Percentiles rank a stretch among this genome's conserved stretches.
Conservation (phyloP, 345 rosid genomes). For the Eucalyptus fibrosa region DNA sequence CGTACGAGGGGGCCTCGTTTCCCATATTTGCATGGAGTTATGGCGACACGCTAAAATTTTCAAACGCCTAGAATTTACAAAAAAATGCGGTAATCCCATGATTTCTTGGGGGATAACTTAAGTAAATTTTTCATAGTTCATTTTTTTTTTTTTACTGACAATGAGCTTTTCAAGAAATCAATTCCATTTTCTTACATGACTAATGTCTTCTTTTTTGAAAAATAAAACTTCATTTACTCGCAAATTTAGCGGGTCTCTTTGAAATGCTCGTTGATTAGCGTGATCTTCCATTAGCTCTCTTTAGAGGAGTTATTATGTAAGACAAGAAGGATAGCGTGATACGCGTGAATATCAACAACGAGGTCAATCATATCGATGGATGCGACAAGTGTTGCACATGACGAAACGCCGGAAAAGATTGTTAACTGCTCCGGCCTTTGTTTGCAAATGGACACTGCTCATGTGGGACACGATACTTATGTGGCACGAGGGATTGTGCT, state of each 20-base stretch:
- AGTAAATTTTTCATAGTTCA: not conserved
- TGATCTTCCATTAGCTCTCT: too few relatives aligned
- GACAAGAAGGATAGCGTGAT: not conserved
- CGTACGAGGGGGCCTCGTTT: not conserved
- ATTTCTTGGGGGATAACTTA: not conserved
- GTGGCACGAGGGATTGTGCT: not conserved
- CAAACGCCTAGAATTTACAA: not conserved
- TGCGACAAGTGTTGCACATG: not conserved
- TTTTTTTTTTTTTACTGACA: not conserved
- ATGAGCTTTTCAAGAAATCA: too few relatives aligned
- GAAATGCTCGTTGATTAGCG: not conserved
- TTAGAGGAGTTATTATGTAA: not conserved
- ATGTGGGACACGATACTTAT: not conserved
- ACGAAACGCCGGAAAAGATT: not conserved
- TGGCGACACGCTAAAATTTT: not conserved
- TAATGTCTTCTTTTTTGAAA: not conserved
- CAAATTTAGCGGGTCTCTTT: not conserved
- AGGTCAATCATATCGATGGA: not conserved
- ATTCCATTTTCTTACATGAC: not conserved
- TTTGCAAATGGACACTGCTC: not conserved
- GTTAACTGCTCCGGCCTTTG: fast-evolving
- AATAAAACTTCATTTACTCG: not conserved
- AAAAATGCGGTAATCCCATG: not conserved
- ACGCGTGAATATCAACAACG: not conserved
- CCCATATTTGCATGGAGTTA: not conserved